Conservation (phyloP, 108 stramenopile species). For the Hondaea fermentalgiana region DNA sequence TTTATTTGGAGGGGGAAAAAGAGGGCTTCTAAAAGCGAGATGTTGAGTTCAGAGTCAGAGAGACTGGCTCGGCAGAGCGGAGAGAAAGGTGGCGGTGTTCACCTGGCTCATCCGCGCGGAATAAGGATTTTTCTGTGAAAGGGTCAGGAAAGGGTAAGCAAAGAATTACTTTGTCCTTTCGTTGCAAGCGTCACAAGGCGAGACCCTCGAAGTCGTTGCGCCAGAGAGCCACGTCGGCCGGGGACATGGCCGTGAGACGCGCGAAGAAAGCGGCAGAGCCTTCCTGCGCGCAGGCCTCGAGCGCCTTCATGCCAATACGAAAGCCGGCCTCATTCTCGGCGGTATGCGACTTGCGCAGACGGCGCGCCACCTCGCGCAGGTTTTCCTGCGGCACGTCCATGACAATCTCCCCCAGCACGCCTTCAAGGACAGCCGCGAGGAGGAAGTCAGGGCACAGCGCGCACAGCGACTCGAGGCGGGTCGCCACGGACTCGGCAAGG, state of each 20-base stretch:
- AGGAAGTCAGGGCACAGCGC: not conserved
- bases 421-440: constrained; percentile 12
- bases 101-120: no score
- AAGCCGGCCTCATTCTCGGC: not conserved
- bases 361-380: not conserved
- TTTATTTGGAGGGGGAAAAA: no score
- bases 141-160: no score
- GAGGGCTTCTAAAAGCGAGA: no score
- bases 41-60: no score
- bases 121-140: no score
- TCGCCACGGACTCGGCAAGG: not conserved
- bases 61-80: no score
- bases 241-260: not conserved
- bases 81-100: no score
- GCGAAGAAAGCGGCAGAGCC: not conserved
- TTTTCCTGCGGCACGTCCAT: not conserved
- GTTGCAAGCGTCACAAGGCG: not conserved
- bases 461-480: not conserved
- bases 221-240: not conserved
- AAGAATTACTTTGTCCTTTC: no score
- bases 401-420: not conserved
- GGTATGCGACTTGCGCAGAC: not conserved
- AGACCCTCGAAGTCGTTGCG: not conserved
- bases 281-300: not conserved
- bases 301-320: not conserved